These are phyloP conservation scores for Neobulgaria alba DNA, from an alignment of 2,329 filamentous ascomycete genomes.

Conservation along the genomic window DNA sequence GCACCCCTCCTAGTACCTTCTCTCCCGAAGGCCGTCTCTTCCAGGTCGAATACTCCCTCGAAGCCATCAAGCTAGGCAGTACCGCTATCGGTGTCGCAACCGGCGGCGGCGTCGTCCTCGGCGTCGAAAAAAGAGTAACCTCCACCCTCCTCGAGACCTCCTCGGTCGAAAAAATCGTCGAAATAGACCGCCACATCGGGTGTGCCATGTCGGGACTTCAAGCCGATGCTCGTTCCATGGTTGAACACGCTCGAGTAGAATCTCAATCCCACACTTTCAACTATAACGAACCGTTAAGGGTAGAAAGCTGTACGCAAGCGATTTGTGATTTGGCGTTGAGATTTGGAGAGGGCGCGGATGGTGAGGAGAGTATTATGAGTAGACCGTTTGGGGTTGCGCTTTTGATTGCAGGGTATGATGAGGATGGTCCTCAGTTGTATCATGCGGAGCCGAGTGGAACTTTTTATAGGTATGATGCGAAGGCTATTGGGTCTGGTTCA, in stretches of 20 bases:
- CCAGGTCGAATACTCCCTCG: slow-evolving; percentile 99
- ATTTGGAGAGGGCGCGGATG: slow-evolving; percentile 95
- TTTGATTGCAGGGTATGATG: slow-evolving; percentile 93
- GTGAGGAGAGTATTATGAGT: slow-evolving; percentile 98
- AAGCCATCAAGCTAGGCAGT: slow-evolving; percentile 98
- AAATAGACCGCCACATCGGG: slow-evolving; percentile 97
- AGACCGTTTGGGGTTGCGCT: slow-evolving; percentile 94
- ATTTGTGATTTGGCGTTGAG: slow-evolving; percentile 95
- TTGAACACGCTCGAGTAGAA: slow-evolving; percentile 97
- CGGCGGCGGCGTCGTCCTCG: slow-evolving; percentile 87
- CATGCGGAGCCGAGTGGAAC: slow-evolving; percentile 97
- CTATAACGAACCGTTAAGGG: slow-evolving; percentile 89
- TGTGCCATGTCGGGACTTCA: slow-evolving; percentile 98
- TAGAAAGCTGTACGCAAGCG: slow-evolving; percentile 97
- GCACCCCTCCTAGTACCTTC: slow-evolving; percentile 69
- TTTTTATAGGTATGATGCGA: slow-evolving; percentile 98
- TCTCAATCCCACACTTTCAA: slow-evolving; percentile 96
- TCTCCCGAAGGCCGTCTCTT: slow-evolving; percentile 98
- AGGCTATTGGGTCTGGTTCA: slow-evolving; percentile 94
- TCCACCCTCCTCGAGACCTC: slow-evolving; percentile 95
- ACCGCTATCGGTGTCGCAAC: slow-evolving; percentile 98
- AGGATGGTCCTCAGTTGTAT: slow-evolving; percentile 94
- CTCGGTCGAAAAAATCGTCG: slow-evolving; percentile 98
- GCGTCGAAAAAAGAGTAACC: slow-evolving; percentile 98
- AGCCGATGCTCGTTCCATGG: slow-evolving; percentile 94